Conservation (phyloP, 495 filamentous ascomycete genomes). For the Thermothielavioides terrestris region DNA sequence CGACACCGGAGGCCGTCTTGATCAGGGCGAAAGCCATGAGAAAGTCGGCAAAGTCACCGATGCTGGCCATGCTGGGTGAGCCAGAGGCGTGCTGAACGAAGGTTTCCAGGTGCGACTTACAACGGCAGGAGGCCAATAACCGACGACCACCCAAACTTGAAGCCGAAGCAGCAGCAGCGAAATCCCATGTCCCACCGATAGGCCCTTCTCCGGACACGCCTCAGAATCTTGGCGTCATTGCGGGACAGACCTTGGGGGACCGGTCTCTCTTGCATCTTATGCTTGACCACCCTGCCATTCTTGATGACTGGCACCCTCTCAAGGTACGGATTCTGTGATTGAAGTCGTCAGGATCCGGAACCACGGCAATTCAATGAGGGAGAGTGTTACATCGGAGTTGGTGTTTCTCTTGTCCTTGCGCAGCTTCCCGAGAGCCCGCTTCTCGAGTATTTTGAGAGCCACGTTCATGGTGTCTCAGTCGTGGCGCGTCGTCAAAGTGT, state of each 20-base stretch:
- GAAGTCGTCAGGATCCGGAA: neutral
- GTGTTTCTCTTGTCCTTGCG: slow-evolving; percentile 60
- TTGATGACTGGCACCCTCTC: slow-evolving; percentile 61
- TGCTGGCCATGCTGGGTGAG: slow-evolving; percentile 30
- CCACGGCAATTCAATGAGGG: no score
- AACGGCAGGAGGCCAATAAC: slow-evolving; percentile 74
- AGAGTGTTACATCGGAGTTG: slow-evolving; percentile 59
- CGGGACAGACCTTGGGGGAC: slow-evolving; percentile 63
- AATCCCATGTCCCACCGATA: slow-evolving; percentile 68
- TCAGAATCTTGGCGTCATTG: slow-evolving; percentile 72
- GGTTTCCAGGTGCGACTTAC: slow-evolving; percentile 39
- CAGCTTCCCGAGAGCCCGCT: slow-evolving; percentile 58
- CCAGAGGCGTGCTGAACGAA: neutral
- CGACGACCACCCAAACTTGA: slow-evolving; percentile 74
- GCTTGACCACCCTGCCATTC: slow-evolving; percentile 46
- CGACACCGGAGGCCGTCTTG: slow-evolving; percentile 53
- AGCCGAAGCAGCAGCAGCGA: slow-evolving; percentile 59
- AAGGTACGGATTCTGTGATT: slow-evolving; percentile 59
- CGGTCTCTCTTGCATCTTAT: slow-evolving; percentile 60
- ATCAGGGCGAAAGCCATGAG: slow-evolving; percentile 63
- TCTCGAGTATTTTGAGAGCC: slow-evolving; percentile 47
- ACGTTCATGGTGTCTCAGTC: slow-evolving; percentile 12
- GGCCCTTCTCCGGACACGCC: slow-evolving; percentile 68
- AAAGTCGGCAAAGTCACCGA: slow-evolving; percentile 68
- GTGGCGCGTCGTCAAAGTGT: no score